Percentiles rank a stretch among this genome's conserved stretches.
Conservation (phyloP, 257 asterid genomes). For the Penstemon newberryi region DNA sequence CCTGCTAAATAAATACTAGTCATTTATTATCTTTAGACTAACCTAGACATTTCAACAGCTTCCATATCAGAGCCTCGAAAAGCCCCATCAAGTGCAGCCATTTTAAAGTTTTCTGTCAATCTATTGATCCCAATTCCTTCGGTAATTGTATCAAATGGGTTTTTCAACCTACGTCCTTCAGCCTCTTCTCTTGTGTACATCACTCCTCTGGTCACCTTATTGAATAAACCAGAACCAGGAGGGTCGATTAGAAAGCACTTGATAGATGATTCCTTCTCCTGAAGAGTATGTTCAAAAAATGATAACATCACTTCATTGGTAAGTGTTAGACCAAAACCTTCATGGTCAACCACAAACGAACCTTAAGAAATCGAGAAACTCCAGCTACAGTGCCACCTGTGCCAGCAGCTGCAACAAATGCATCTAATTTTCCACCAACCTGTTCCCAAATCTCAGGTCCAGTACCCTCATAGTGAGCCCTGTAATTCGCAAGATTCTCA, state of each 20-base stretch:
- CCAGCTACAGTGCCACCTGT: slow-evolving; percentile 97
- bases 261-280: slow-evolving; percentile 63
- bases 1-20: too few species aligned
- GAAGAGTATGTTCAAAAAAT: slow-evolving; percentile 30
- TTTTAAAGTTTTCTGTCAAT: slow-evolving; percentile 75
- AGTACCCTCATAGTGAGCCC: slow-evolving; percentile 92
- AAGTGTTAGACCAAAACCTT: slow-evolving; percentile 9
- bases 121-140: slow-evolving; percentile 97
- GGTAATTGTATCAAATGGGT: slow-evolving; percentile 90
- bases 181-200: slow-evolving; percentile 96
- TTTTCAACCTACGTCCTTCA: slow-evolving; percentile 83
- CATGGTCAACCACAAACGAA: slow-evolving; percentile 30
- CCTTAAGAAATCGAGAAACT: slow-evolving; percentile 83
- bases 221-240: slow-evolving; percentile 94
- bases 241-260: slow-evolving; percentile 91
- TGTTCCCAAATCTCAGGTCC: slow-evolving; percentile 96
- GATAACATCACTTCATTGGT: slow-evolving; percentile 10
- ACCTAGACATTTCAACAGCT: slow-evolving; percentile 98
- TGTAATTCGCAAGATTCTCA: slow-evolving; percentile 87
- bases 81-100: slow-evolving; percentile 92
- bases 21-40: slow-evolving; percentile 6
- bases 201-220: slow-evolving; percentile 94
- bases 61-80: slow-evolving; percentile 81
- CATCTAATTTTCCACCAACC: slow-evolving; percentile 74
- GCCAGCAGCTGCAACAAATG: slow-evolving; percentile 97